phyloP scores from a whole-genome alignment of 169 alveolate genomes.

The Plasmodium gonderi region DNA sequence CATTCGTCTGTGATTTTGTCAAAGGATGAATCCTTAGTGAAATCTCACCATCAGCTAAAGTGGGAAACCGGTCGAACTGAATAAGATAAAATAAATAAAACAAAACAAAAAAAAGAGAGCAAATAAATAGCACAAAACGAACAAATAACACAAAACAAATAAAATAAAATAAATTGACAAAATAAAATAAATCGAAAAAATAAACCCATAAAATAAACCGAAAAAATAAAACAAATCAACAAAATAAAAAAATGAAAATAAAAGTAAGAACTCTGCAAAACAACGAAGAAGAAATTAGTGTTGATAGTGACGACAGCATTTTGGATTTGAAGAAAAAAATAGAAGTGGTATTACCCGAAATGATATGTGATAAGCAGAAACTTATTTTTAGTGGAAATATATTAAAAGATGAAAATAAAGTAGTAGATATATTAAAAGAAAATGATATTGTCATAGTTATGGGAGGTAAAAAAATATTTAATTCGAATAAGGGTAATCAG shows the following conservation, averaged over 20 bases:
- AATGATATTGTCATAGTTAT: constrained; percentile 86
- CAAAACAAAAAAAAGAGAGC: no score
- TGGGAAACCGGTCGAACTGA: no score
- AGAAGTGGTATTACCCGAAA: constrained; percentile 77
- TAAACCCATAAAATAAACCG: no score
- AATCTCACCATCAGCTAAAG: no score
- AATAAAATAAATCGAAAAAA: background rate
- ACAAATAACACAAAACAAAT: no score
- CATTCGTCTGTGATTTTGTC: no score
- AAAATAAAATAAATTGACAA: background rate
- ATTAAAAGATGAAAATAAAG: constrained; percentile 78
- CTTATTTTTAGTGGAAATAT: constrained; percentile 86
- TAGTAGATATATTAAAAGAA: constrained; percentile 80
- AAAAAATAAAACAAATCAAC: background rate
- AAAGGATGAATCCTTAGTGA: no score
- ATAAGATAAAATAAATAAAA: no score
- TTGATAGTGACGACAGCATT: constrained; percentile 79
- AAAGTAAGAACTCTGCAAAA: constrained; percentile 85
- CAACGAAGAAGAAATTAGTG: constrained; percentile 85
- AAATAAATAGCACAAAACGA: no score
- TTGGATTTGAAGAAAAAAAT: constrained; percentile 81
- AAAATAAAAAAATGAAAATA: constrained; percentile 76
- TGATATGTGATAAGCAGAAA: constrained; percentile 82
- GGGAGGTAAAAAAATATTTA: constrained; percentile 78
- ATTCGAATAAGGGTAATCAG: constrained; percentile 57